Evolutionary conservation across 805 yeast species (phyloP).

Genomic region (Pichia phayaonensis): DNA sequence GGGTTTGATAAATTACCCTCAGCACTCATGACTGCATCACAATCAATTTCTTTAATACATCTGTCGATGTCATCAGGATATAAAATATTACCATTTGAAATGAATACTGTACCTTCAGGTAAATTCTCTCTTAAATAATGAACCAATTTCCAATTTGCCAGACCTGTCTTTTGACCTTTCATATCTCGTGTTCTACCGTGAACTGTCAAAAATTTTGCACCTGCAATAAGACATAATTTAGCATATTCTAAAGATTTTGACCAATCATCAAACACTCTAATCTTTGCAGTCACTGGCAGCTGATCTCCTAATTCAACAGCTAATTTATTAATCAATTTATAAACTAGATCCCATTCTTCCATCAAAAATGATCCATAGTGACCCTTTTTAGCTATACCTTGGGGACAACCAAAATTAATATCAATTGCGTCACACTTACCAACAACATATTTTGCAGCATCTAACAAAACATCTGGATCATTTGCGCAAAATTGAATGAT

Average conservation of each 20-base stretch:
- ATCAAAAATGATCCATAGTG: conserved; percentile 91
- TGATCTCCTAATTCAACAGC: conserved; percentile 55
- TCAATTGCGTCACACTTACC: conserved; percentile 93
- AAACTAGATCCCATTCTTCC: conserved; percentile 92
- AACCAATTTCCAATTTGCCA: conserved; percentile 87
- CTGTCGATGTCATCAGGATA: conserved; percentile 78
- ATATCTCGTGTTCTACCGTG: conserved; percentile 96
- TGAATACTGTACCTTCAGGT: conserved; percentile 73
- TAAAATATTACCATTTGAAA: conserved; percentile 91
- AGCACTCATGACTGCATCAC: conserved; percentile 96
- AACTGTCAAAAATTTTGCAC: conserved; percentile 91
- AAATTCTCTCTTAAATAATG: conserved; percentile 70
- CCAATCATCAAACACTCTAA: conserved; percentile 79
- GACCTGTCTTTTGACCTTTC: conserved; percentile 94
- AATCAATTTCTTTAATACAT: conserved; percentile 53
- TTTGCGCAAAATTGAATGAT: conserved; percentile 96
- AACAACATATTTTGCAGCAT: conserved; percentile 76
- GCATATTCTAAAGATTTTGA: conserved; percentile 84
- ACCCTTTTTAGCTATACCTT: conserved; percentile 92
- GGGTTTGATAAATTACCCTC: conserved; percentile 94
- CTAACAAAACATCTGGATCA: conserved; percentile 74
- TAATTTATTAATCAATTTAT: conserved; percentile 59
- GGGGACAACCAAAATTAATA: conserved; percentile 95
- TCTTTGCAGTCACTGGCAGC: conserved; percentile 92
- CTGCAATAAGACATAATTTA: conserved; percentile 78